Evolutionary conservation across 176 grass and related monocot genomes (phyloP), one percentile per base, ranked within the genome.

Genomic region (Zea luxurians): DNA sequence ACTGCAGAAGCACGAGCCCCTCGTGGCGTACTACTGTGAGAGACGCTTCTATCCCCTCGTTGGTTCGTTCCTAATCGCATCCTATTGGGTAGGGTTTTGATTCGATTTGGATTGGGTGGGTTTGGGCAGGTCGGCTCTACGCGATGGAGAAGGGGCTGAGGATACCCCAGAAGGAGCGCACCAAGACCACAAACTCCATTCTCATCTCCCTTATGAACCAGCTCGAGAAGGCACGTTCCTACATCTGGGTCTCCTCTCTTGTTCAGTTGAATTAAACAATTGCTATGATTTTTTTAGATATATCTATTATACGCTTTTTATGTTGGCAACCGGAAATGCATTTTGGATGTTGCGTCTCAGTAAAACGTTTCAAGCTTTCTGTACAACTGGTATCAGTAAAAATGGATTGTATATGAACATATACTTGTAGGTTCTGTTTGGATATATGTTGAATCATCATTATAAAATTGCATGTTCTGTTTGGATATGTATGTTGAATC

Each of bases 1-100:
- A 68, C 85, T 99, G 61, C 96, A 99, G 88, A 99, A 99, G 96
- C 96, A 99, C 86, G 96, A 99, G 48, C 90, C 96, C 27, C 90
- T 99, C 83, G 90, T 99, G 75, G 89, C 96, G 7, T 99, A 99
- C 90, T 99, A 99, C 86, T 99, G 96, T 97, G 60, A 87, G 93
- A 46, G 4, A 13, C 49, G 35, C 35, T 5, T 17, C 46, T 17
- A 13, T 21, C 10, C 17, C 36, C 9, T 38, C 35, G 7, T 9
- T 10, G 2, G 48, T 42, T 40, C 20, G 10, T 48, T 54, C 48
- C 4, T 5, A 8, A 17, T 69, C 40, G 48, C 4, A 7, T 37
- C 73, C 38, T 45, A 48, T 82, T 27, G 71, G 86, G 68, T 73
- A 53, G 83, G 57, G 65, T 77, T 83, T 67, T 48, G 47, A 73